phyloP scores from a whole-genome alignment of 768 basidiomycete genomes.

The Mycena epipterygia region DNA sequence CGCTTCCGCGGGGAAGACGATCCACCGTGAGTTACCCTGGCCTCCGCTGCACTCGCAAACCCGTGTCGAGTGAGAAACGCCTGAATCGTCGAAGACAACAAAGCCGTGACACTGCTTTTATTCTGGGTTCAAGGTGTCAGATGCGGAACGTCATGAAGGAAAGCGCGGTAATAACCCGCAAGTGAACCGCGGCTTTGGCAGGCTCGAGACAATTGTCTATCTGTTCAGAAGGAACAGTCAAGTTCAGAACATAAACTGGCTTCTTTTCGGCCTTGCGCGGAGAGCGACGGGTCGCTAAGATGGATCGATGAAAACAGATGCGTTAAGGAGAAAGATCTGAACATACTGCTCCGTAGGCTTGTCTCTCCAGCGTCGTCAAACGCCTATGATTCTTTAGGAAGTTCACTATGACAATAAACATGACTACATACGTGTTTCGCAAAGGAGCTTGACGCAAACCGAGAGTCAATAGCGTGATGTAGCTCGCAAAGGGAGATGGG shows the following conservation, averaged over 20 bases:
- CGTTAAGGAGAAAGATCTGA: not conserved
- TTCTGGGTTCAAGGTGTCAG: conserved; percentile 58
- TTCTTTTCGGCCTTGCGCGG: conserved; percentile 85
- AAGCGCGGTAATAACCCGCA: conserved; percentile 65
- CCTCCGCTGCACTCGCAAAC: conserved; percentile 54
- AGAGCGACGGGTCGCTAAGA: conserved; percentile 72
- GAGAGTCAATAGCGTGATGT: conserved; percentile 74
- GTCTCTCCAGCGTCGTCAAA: conserved; percentile 75
- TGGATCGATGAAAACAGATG: conserved; percentile 32
- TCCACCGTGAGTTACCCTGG: conserved; percentile 30
- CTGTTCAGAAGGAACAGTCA: conserved; percentile 73
- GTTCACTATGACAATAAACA: not conserved
- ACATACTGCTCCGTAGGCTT: conserved; percentile 59
- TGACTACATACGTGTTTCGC: conserved; percentile 69
- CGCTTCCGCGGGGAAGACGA: conserved; percentile 65
- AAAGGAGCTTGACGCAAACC: conserved; percentile 80
- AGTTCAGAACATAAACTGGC: conserved; percentile 87
- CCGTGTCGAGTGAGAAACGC: conserved; percentile 75
- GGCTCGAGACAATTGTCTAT: conserved; percentile 89
- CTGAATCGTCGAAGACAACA: conserved; percentile 72
- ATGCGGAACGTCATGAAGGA: conserved; percentile 19
- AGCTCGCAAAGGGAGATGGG: conserved; percentile 76
- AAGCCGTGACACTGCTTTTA: conserved; percentile 63
- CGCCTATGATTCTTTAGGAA: conserved; percentile 60
- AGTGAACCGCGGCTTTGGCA: conserved; percentile 74